Conservation (phyloP, 2,329 filamentous ascomycete genomes). For the Rosellinia necatrix region DNA sequence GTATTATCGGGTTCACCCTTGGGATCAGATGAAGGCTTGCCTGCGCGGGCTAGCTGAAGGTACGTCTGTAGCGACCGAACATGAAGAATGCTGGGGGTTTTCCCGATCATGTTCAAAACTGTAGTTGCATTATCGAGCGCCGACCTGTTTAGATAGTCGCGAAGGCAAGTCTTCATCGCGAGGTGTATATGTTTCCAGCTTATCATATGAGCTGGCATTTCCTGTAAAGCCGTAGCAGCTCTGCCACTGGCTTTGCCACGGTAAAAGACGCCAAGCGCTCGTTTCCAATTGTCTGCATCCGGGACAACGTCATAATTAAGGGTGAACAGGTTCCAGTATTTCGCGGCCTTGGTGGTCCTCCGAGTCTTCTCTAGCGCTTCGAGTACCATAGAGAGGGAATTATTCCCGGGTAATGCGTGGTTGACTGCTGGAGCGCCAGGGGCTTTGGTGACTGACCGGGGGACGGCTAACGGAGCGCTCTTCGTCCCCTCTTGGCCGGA, state of each 20-base stretch:
- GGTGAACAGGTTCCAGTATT: conserved; percentile 80
- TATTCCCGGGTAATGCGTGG: conserved; percentile 54
- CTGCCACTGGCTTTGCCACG: conserved; percentile 67
- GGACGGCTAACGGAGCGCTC: background rate
- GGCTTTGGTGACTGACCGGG: conserved; percentile 16
- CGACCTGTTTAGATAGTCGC: conserved; percentile 77
- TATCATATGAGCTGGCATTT: conserved; percentile 54
- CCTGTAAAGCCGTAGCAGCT: conserved; percentile 61
- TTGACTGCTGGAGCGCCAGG: conserved; percentile 30
- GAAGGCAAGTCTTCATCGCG: conserved; percentile 73
- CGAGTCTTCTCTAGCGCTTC: conserved; percentile 65
- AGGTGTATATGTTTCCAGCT: conserved; percentile 66
- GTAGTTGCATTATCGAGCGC: conserved; percentile 67
- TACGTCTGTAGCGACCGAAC: conserved; percentile 57
- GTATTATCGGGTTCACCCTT: conserved; percentile 38
- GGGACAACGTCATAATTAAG: conserved; percentile 65
- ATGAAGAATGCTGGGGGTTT: conserved; percentile 52
- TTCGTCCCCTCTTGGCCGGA: conserved; percentile 27
- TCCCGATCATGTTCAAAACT: conserved; percentile 68
- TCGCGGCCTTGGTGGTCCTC: conserved; percentile 64
- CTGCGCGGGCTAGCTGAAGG: conserved; percentile 59
- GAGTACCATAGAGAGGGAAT: conserved; percentile 72
- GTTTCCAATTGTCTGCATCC: conserved; percentile 71
- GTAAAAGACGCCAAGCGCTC: conserved; percentile 70
- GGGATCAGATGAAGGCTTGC: conserved; percentile 46